Base-by-base conservation (phyloP, 495 filamentous ascomycete species). In the Penicillium psychrofluorescens region DNA sequence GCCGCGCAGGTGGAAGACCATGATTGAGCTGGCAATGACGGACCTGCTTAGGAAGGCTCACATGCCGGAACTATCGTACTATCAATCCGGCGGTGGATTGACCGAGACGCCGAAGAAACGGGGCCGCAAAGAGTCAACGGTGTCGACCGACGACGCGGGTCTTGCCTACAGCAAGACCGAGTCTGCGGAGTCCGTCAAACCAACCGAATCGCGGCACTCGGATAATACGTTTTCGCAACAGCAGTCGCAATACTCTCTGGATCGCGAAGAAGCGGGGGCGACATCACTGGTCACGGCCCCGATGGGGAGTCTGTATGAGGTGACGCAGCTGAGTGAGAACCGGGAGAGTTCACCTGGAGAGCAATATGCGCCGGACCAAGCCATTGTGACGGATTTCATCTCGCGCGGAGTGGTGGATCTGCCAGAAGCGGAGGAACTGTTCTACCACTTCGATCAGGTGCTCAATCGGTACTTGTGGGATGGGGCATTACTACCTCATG, bases 241-340 rank as follows among this genome's bases (percentile, higher is more conserved):
- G 41, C 61, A 58, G 37, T 48, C 63, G 32, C 67, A 70, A 30
- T 71, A 64, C 45, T 61, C 65, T 6, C 62, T 69, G 7, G 69
- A 73, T 30, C 56, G 56, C 34, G 69, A 72, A 43, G 69, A 73
- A 30, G 68, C 63, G 15, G 60, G 59, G 10, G 58, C 59, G 14
- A 59, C 62, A 4, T 70, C 70, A 1, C 41, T 79, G 35, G 68
- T 80, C 13, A 69, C 75, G 11, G 76, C 74, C 14, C 77, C 77
- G 1, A 80, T 81, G 75, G 70, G 74, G 9, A 79, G 72, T 49
- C 51, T 81, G 30, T 81, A 77, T 47, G 77, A 80, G 55, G 77
- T 81, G 33, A 81, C 77, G 5, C 76, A 76, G 46, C 49, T 81
- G 38, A 68, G 71, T 46, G 67, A 73, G 39, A 67, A 67, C 11